phyloP scores from a whole-genome alignment of 2,329 filamentous ascomycete genomes.

The Cryphonectria parasitica region DNA sequence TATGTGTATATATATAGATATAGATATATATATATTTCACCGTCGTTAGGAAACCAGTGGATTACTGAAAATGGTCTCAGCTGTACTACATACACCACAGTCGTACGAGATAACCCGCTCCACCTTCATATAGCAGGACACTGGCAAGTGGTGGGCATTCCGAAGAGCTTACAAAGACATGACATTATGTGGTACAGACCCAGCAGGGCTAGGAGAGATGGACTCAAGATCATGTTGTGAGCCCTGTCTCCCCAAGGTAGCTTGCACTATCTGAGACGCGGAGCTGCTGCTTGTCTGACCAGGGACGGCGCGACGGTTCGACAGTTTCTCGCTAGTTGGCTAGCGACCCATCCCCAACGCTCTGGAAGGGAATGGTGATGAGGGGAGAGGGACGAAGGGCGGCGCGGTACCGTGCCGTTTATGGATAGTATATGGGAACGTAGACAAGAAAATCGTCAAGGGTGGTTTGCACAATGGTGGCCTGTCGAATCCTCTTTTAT shows the following conservation, averaged over 20 bases:
- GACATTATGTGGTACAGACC: not conserved
- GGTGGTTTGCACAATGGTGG: not conserved
- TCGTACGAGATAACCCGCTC: not conserved
- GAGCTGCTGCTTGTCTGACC: not conserved
- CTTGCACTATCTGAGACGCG: not conserved
- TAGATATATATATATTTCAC: not conserved
- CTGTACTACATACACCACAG: not conserved
- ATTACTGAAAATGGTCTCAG: not conserved
- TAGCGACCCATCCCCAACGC: not conserved
- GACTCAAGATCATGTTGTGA: not conserved
- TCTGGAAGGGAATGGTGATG: not conserved
- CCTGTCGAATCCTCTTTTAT: not conserved
- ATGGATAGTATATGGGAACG: not conserved
- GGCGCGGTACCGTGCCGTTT: not conserved
- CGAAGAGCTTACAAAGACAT: not conserved
- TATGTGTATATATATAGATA: too few species aligned
- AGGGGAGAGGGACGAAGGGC: not conserved
- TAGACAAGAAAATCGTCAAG: not conserved
- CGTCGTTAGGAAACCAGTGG: not conserved
- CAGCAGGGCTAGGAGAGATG: not conserved
- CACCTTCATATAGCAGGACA: not conserved
- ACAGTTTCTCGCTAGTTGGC: not conserved
- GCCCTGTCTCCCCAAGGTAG: not conserved
- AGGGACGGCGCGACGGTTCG: not conserved
- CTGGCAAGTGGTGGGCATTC: not conserved